phyloP scores from a whole-genome alignment of 768 basidiomycete genomes.

The Tulasnella calospora region DNA sequence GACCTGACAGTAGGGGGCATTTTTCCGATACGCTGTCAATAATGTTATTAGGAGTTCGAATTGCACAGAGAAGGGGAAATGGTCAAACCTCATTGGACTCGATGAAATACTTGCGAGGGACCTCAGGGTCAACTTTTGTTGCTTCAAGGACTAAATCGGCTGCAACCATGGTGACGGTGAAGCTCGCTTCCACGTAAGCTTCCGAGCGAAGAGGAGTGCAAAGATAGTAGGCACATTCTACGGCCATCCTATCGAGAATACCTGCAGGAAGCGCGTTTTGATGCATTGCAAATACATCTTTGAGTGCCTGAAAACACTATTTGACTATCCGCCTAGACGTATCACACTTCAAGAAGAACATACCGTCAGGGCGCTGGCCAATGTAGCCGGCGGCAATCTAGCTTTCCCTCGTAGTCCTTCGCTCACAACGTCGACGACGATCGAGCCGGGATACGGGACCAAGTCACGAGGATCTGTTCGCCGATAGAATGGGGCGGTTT shows the following conservation, averaged over 20 bases:
- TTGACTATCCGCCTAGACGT: background rate
- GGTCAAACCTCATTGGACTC: conserved; percentile 38
- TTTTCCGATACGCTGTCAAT: conserved; percentile 35
- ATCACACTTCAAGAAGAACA: background rate
- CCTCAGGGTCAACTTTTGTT: conserved; percentile 42
- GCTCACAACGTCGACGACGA: conserved; percentile 16
- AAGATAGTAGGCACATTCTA: conserved; percentile 42
- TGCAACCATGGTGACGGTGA: conserved; percentile 48
- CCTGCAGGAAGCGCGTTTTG: conserved; percentile 29
- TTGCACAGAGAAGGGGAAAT: background rate
- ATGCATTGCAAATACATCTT: conserved; percentile 6
- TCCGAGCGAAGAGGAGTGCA: conserved; percentile 49
- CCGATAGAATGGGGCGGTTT: conserved; percentile 44
- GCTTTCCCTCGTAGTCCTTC: conserved; percentile 20
- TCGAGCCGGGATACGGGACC: conserved; percentile 1
- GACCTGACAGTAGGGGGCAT: conserved; percentile 45
- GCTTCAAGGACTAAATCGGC: conserved; percentile 52
- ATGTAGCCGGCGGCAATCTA: background rate
- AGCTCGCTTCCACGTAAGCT: conserved; percentile 48
- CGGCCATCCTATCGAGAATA: conserved; percentile 43
- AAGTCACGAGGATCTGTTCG: conserved; percentile 29
- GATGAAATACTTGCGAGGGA: conserved; percentile 41
- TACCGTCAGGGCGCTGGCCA: conserved; percentile 23
- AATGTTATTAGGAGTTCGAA: background rate
- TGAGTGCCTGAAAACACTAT: conserved; percentile 3